Evolutionary conservation across 1,284 basidiomycete genomes (phyloP), one percentile per base, ranked within the genome.

Genomic region (Dichomitus squalens): DNA sequence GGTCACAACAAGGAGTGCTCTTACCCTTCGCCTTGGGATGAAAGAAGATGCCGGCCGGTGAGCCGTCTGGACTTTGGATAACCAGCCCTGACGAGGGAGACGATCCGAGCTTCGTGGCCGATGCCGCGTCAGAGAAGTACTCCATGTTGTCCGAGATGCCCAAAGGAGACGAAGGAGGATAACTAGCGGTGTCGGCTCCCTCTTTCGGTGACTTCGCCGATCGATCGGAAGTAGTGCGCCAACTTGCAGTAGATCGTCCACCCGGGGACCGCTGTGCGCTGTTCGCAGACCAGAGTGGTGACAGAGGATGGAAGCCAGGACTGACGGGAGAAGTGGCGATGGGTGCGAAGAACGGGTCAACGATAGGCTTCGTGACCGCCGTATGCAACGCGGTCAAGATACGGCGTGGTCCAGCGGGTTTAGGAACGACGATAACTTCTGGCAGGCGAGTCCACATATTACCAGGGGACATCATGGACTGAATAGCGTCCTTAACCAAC

Each of bases 1-100:
- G 56, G 12, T 65, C 66, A 34, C 62, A 54, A 23, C 49, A 46
- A 4, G 59, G 60, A 47, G 52, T 50, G 63, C 44, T 39, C 50
- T 60, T 55, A 50, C 57, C 55, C 51, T 81, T 84, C 5, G 76
- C 70, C 21, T 81, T 78, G 0, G 96, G 96, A 65, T 96, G 91
- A 74, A 99, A 99, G 75, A 95, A 94, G 63, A 99, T 96, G 6
- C 95, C 96, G 20, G 93, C 86, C 0, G 95, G 92, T 61, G 95
- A 87, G 0, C 96, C 96, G 69, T 97, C 94, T 0, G 93, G 93
- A 68, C 88, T 93, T 64, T 96, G 93, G 50, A 99, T 90, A 41
- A 98, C 83, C 20, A 98, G 82, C 0, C 96, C 96, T 2, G 92
- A 90, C 2, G 91, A 90, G 0, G 92, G 90, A 0, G 91, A 90